Conservation (phyloP, 2,329 filamentous ascomycete species). For the Fusarium begoniae region DNA sequence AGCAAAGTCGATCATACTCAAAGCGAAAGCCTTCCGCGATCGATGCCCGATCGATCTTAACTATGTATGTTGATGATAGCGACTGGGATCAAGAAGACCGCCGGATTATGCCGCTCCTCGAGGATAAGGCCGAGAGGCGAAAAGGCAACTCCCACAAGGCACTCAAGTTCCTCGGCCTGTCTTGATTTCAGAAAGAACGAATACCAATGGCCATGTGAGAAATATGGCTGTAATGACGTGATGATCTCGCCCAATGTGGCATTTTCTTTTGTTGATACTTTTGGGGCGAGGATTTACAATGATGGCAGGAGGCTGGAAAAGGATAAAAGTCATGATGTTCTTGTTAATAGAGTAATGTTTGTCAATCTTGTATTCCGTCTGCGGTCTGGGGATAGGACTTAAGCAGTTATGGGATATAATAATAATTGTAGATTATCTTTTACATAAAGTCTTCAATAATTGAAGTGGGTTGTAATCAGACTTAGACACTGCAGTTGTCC, state of each 20-base stretch:
- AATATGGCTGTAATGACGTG: constrained; percentile 30
- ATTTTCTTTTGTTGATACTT: constrained; percentile 22
- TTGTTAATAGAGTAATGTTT: constrained; percentile 22
- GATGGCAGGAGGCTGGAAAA: constrained; percentile 5
- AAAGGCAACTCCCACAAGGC: constrained; percentile 61
- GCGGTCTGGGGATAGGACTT: neutral
- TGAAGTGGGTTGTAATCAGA: neutral
- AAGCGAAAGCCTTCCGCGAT: constrained; percentile 29
- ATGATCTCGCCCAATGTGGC: constrained; percentile 31
- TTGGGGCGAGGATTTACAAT: neutral
- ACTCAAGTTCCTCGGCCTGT: constrained; percentile 62
- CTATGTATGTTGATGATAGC: constrained; percentile 52
- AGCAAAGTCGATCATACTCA: constrained; percentile 43
- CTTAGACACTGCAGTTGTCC: constrained; percentile 23
- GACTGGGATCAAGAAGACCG: constrained; percentile 60
- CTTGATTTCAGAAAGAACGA: constrained; percentile 21
- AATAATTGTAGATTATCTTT: neutral
- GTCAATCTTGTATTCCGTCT: neutral
- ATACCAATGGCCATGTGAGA: neutral
- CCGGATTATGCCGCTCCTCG: constrained; percentile 61
- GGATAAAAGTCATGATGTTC: neutral
- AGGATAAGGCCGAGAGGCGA: constrained; percentile 47
- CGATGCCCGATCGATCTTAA: constrained; percentile 47
- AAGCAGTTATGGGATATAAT: neutral
- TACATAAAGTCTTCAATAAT: neutral